Base-by-base conservation (phyloP, 1,284 basidiomycete species). In the Ustilago sp. region DNA sequence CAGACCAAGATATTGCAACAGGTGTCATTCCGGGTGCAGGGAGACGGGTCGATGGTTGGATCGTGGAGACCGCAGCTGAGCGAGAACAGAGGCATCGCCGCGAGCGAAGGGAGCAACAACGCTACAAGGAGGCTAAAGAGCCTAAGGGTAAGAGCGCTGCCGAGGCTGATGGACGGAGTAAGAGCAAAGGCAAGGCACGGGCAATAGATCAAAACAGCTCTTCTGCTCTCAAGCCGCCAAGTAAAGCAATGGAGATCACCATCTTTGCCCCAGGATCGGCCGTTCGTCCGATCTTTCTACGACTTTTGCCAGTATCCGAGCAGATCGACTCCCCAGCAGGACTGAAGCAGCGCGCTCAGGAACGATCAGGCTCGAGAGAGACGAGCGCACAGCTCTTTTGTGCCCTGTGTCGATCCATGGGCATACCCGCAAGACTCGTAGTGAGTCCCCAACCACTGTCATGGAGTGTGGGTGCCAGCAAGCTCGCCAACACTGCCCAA, bases 301-400 rank as follows among this genome's bases (percentile, higher is more conserved):
- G 78, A 11, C 79, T 86, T 1, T 85, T 55, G 88, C 90, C 63
- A 89, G 90, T 31, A 88, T 89, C 60, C 6, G 94, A 97, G 86
- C 85, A 89, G 7, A 90, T 97, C 35, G 88, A 91, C 41, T 92
- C 91, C 54, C 88, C 90, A 28, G 94, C 94, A 82, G 95, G 93
- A 72, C 88, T 98, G 47, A 94, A 94, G 91, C 94, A 95, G 83
- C 93, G 94, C 82, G 91, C 91, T 0, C 87, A 96, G 15, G 91
- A 92, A 88, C 90, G 90, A 65, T 89, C 88, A 63, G 97, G 95
- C 3, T 93, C 92, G 23, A 89, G 94, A 68, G 96, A 99, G 86
- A 90, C 92, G 43, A 93, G 93, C 68, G 93, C 94, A 0, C 94
- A 96, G 81, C 89, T 99, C 7, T 98, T 98, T 84, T 96, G 94